These are phyloP conservation scores for Metschnikowia borealis DNA, from an alignment of 805 yeast genomes.

Conservation along the genomic window DNA sequence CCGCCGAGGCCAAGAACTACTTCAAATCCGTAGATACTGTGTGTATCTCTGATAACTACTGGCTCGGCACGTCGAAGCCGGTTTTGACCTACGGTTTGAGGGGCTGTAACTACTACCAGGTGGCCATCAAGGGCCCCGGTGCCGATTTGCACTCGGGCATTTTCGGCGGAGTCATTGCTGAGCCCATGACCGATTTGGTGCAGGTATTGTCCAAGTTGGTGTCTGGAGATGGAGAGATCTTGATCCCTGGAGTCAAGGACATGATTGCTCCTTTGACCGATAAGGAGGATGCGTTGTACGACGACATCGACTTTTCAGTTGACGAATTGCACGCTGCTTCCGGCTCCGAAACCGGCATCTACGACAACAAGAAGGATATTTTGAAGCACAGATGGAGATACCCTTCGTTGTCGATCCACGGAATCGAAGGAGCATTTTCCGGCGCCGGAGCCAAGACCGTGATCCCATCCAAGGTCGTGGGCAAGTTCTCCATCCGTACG, in stretches of 20 bases:
- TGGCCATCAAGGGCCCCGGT: conserved; percentile 80
- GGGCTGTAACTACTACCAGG: conserved; percentile 91
- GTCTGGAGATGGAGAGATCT: conserved; percentile 74
- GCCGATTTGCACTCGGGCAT: conserved; percentile 98
- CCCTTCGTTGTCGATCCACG: conserved; percentile 94
- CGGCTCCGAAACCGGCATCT: conserved; percentile 81
- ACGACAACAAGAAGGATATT: conserved; percentile 74
- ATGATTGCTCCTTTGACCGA: conserved; percentile 94
- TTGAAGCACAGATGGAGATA: conserved; percentile 98
- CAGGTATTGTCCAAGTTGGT: conserved; percentile 76
- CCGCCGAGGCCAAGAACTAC: conserved; percentile 70
- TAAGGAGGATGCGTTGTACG: conserved; percentile 74
- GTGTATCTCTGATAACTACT: conserved; percentile 94
- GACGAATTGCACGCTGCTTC: conserved; percentile 83
- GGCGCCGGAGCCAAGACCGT: conserved; percentile 97
- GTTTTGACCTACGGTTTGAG: conserved; percentile 96
- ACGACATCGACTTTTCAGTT: conserved; percentile 78
- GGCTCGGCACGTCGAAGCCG: conserved; percentile 97
- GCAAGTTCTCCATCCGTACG: conserved; percentile 95
- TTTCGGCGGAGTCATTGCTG: conserved; percentile 95
- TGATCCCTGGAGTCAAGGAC: conserved; percentile 83
- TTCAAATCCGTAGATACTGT: conserved; percentile 91
- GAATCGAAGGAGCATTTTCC: conserved; percentile 95
- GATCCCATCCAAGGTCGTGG: conserved; percentile 89
- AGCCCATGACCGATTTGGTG: conserved; percentile 92